phyloP scores from a whole-genome alignment of 1,284 basidiomycete genomes.

The Ustilago cynodontis region DNA sequence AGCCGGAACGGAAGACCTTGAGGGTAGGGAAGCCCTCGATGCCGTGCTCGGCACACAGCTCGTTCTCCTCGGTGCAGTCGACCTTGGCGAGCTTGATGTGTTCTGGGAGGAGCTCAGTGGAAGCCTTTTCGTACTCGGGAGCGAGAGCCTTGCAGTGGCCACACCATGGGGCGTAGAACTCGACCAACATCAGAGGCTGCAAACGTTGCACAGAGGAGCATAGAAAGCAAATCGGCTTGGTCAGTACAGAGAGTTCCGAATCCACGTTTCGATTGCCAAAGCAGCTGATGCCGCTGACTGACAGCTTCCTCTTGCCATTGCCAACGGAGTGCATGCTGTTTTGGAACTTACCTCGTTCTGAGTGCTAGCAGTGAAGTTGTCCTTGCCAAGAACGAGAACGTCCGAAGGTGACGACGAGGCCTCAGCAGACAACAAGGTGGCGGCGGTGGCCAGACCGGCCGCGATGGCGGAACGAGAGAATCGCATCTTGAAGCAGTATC shows the following conservation, averaged over 20 bases:
- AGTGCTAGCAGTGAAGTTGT: constrained; percentile 80
- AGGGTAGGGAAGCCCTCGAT: constrained; percentile 91
- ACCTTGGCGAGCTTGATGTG: constrained; percentile 90
- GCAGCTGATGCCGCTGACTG: background rate
- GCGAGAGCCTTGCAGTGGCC: constrained; percentile 79
- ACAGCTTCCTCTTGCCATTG: background rate
- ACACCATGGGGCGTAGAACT: constrained; percentile 94
- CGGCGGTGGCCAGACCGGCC: constrained; percentile 56
- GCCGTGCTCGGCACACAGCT: constrained; percentile 74
- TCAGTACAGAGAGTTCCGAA: too few relatives aligned
- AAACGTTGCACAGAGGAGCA: background rate
- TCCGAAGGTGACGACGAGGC: constrained; percentile 77
- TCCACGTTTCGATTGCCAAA: background rate
- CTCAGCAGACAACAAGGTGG: constrained; percentile 73
- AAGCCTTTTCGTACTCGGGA: constrained; percentile 90
- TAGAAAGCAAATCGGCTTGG: background rate
- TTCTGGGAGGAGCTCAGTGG: constrained; percentile 86
- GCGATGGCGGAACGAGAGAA: constrained; percentile 52
- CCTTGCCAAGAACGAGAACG: constrained; percentile 80
- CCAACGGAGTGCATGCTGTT: background rate
- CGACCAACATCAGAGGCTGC: constrained; percentile 86
- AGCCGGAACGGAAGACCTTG: constrained; percentile 92
- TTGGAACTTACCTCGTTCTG: constrained; percentile 72
- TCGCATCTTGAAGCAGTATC: constrained; percentile 38
- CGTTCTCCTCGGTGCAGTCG: constrained; percentile 75